These are phyloP conservation scores for Epichloe scottii DNA, from an alignment of 2,329 filamentous ascomycete genomes.

Conservation along the genomic window DNA sequence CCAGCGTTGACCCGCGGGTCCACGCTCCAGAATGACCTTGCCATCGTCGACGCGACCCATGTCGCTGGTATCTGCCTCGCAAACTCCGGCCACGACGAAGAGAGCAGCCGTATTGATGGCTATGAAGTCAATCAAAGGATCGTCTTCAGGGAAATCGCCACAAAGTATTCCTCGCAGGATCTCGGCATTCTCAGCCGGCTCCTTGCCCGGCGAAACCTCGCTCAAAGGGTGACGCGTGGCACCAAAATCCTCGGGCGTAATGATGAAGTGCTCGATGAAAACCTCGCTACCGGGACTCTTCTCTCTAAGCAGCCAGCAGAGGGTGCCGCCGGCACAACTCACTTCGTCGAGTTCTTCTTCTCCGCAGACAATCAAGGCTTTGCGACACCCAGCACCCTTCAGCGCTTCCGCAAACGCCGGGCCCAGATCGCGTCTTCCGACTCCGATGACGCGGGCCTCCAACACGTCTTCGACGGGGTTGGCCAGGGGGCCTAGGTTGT, in stretches of 20 bases:
- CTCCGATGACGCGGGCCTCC: constrained; percentile 86
- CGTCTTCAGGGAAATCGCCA: constrained; percentile 58
- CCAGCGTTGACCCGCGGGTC: constrained; percentile 80
- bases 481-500: constrained; percentile 81
- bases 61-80: constrained; percentile 66
- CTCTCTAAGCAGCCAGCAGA: constrained; percentile 71
- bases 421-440: constrained; percentile 77
- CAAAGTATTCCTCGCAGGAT: constrained; percentile 68
- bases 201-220: constrained; percentile 73
- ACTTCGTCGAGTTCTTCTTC: constrained; percentile 93
- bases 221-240: constrained; percentile 59
- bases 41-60: constrained; percentile 76
- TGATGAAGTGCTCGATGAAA: constrained; percentile 61
- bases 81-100: constrained; percentile 74
- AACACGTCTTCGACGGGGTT: constrained; percentile 78
- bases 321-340: constrained; percentile 76
- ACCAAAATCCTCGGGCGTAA: constrained; percentile 81
- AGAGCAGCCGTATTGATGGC: constrained; percentile 87
- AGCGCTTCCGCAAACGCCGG: constrained; percentile 82
- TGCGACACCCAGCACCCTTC: constrained; percentile 59
- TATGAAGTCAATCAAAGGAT: constrained; percentile 87
- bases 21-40: constrained; percentile 65
- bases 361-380: constrained; percentile 85
- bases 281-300: constrained; percentile 27
- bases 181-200: constrained; percentile 74